A percentile compares a stretch with the other conserved stretches of the same genome.
These are phyloP conservation scores for Geotrichum phurueaensis DNA, from an alignment of 1,139 yeast species.

Conservation along the genomic window DNA sequence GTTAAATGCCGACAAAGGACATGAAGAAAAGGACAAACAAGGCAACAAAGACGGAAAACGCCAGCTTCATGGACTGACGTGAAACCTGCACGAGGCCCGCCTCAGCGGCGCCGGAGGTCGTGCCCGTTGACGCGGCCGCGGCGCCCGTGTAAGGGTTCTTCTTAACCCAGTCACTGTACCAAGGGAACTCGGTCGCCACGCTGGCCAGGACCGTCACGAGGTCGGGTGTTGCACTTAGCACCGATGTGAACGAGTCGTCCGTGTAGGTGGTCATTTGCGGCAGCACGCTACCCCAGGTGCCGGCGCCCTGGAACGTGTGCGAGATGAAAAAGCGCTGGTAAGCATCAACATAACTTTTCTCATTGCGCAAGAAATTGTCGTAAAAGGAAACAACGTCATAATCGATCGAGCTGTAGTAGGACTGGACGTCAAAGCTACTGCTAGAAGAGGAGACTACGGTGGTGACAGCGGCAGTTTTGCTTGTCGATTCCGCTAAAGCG, in stretches of 20 bases:
- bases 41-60: constrained; percentile 2
- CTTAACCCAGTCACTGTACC: constrained; percentile 12
- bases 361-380: constrained; percentile 5
- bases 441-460: not conserved
- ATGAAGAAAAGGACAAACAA: constrained; percentile 6
- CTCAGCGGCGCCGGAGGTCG: constrained; percentile 1
- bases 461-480: not conserved
- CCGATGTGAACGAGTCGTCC: constrained; percentile 15
- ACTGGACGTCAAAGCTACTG: not conserved
- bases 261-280: constrained; percentile 13
- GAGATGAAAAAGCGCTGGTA: constrained; percentile 13
- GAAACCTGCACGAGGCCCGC: constrained; percentile 3
- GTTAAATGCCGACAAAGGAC: not conserved
- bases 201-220: constrained; percentile 12
- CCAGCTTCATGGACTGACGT: constrained; percentile 6
- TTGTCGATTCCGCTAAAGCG: not conserved
- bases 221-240: constrained; percentile 2
- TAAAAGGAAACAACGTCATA: constrained; percentile 13
- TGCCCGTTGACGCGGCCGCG: constrained; percentile 5
- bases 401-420: constrained; percentile 7
- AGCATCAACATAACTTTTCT: constrained; percentile 2
- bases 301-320: constrained; percentile 9
- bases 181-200: constrained; percentile 17
- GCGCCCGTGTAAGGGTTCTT: not conserved
- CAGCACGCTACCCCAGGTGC: not conserved